Evolutionary conservation across 768 basidiomycete species (phyloP), one percentile per base, ranked within the genome.

Genomic region (Tremella yokohamensis): DNA sequence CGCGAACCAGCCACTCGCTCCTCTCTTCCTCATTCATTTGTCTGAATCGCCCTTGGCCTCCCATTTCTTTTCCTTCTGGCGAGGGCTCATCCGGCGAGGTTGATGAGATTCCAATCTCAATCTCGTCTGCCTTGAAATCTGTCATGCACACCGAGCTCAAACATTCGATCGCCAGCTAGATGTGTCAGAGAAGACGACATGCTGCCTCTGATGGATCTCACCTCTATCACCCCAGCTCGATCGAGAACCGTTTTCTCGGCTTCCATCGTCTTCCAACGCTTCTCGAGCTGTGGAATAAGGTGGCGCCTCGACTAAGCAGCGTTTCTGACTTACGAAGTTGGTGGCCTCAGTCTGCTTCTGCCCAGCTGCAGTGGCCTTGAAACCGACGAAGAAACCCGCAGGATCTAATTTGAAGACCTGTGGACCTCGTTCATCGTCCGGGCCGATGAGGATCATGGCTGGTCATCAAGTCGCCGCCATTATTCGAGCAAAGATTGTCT

Each of bases 321-420:
- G 7, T 8, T 8, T 11, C 24, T 13, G 52, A 63, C 75, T 54
- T 54, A 78, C 76, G 72, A 91, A 88, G 76, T 98, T 98, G 86
- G 93, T 96, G 0, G 90, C 92, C 74, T 99, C 96, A 72, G 96
- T 94, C 70, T 98, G 96, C 70, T 99, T 98, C 62, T 78, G 77
- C 0, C 96, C 96, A 1, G 93, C 87, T 0, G 94, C 85, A 1
- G 94, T 94, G 8, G 96, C 96, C 67, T 97, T 93, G 81, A 93
- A 98, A 0, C 96, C 96, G 45, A 96, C 90, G 75, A 93, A 99
- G 79, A 96, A 98, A 3, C 96, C 96, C 1, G 96, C 96, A 11
- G 96, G 96, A 74, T 99, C 96, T 52, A 98, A 86, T 79, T 96
- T 97, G 83, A 97, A 98, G 69, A 87, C 83, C 75, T 97, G 94